A percentile compares a stretch with the other conserved stretches of the same genome.
Conservation (phyloP, 331 rosid species). For the Malus hybrid region DNA sequence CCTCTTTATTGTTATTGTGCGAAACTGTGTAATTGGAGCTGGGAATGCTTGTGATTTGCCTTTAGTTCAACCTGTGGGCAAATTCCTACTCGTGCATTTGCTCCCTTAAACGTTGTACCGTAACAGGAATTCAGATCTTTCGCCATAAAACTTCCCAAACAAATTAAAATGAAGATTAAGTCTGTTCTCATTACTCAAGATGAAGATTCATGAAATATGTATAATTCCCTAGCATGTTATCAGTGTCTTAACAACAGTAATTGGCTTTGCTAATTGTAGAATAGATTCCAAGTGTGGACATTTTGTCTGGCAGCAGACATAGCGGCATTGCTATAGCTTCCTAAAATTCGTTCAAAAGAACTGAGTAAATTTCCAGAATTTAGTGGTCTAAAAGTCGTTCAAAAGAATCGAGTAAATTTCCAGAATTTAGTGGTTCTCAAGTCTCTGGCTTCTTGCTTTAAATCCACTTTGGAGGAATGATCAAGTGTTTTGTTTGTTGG, state of each 20-base stretch:
- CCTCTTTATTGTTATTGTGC: background rate
- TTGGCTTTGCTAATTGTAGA: background rate
- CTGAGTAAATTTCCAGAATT: background rate
- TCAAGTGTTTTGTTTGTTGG: background rate
- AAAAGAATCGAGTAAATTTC: too few species aligned
- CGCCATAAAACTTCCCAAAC: background rate
- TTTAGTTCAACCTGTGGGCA: conserved; percentile 6
- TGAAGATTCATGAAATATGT: background rate
- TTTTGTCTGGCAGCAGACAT: background rate
- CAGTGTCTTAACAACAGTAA: background rate
- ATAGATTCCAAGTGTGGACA: background rate
- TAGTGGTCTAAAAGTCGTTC: too few species aligned
- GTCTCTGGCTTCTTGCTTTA: background rate
- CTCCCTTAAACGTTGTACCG: background rate
- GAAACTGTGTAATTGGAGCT: background rate
- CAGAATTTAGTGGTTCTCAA: background rate
- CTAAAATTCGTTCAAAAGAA: background rate
- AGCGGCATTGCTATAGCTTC: background rate
- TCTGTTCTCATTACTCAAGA: background rate
- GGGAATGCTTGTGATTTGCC: conserved; percentile 10
- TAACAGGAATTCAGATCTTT: background rate
- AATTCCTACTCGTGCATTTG: background rate
- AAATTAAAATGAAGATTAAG: background rate
- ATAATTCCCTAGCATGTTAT: background rate
- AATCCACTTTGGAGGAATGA: background rate